A percentile compares a stretch with the other conserved stretches of the same genome.
phyloP scores from a whole-genome alignment of 1,284 basidiomycete genomes.

The Cerioporus squamosus region DNA sequence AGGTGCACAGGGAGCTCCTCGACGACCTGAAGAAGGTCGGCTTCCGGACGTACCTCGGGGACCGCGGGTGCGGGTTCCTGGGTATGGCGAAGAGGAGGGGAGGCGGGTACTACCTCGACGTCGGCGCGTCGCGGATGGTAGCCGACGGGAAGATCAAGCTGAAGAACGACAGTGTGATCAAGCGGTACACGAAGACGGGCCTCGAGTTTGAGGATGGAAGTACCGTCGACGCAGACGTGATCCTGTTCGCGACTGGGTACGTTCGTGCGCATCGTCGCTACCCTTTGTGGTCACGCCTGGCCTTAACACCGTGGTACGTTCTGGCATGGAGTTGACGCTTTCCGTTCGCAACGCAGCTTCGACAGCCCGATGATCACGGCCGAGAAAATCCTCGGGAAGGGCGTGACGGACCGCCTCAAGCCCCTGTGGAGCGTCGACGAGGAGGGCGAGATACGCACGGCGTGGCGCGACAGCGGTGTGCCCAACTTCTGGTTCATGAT shows the following conservation, averaged over 20 bases:
- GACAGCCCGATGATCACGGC: slow-evolving; percentile 45
- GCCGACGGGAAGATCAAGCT: slow-evolving; percentile 77
- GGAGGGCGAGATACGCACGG: slow-evolving; percentile 30
- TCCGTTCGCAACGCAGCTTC: slow-evolving; percentile 36
- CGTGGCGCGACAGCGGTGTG: slow-evolving; percentile 34
- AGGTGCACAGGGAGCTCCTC: slow-evolving; percentile 48
- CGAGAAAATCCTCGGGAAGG: slow-evolving; percentile 49
- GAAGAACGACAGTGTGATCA: slow-evolving; percentile 64
- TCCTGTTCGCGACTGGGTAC: slow-evolving; percentile 71
- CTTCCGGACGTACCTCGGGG: slow-evolving; percentile 61
- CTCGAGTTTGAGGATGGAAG: slow-evolving; percentile 70
- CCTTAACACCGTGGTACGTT: no score
- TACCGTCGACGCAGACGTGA: slow-evolving; percentile 66
- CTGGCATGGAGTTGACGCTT: slow-evolving; percentile 7
- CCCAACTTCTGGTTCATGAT: slow-evolving; percentile 35
- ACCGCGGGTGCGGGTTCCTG: slow-evolving; percentile 56
- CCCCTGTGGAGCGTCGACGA: slow-evolving; percentile 51
- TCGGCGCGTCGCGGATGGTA: slow-evolving; percentile 67
- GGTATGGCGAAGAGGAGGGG: slow-evolving; percentile 43
- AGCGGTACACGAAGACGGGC: slow-evolving; percentile 56
- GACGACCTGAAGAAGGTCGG: slow-evolving; percentile 61
- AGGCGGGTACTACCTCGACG: slow-evolving; percentile 56
- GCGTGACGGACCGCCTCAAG: slow-evolving; percentile 48
- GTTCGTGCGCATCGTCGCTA: no score
- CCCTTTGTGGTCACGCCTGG: no score